Percentiles rank a stretch among this genome's conserved stretches.
phyloP scores from a whole-genome alignment of 306 rosid genomes.

The Pachyrhizus erosus region DNA sequence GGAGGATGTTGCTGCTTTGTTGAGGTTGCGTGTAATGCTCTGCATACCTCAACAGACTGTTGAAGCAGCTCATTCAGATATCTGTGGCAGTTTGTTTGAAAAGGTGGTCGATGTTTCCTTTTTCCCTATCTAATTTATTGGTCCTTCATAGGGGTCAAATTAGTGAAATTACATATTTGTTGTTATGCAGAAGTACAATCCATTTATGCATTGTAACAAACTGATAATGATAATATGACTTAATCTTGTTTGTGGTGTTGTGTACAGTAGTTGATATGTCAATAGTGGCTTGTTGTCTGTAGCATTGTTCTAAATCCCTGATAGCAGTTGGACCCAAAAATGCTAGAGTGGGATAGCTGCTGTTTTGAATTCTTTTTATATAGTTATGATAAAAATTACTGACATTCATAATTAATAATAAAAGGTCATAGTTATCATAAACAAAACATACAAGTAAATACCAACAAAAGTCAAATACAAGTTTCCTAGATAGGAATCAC shows the following conservation, averaged over 20 bases:
- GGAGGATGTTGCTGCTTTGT: constrained; percentile 79
- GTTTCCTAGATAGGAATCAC: too few relatives aligned
- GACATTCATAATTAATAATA: too few relatives aligned
- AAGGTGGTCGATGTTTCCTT: constrained; percentile 60
- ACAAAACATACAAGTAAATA: too few relatives aligned
- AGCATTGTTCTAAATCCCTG: too few relatives aligned
- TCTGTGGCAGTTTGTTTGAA: constrained; percentile 96
- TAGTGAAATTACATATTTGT: constrained; percentile 24
- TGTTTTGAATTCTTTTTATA: too few relatives aligned
- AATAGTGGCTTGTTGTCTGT: constrained; percentile 1
- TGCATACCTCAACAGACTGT: constrained; percentile 88
- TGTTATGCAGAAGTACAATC: constrained; percentile 15
- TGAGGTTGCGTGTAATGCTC: constrained; percentile 90
- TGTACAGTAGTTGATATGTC: constrained; percentile 35
- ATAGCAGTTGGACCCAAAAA: too few relatives aligned
- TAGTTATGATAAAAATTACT: too few relatives aligned
- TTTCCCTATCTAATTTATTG: constrained; percentile 1
- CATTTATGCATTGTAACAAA: background rate
- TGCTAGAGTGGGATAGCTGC: too few relatives aligned
- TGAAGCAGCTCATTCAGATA: constrained; percentile 93
- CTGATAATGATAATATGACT: constrained; percentile 10
- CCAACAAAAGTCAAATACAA: too few relatives aligned
- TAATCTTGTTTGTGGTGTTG: too few relatives aligned
- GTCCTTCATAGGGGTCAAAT: constrained; percentile 22
- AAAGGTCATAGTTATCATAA: too few relatives aligned